Percentiles rank a stretch among this genome's conserved stretches.
Evolutionary conservation across 2,329 filamentous ascomycete species (phyloP).

Genomic region (Fusarium equiseti): DNA sequence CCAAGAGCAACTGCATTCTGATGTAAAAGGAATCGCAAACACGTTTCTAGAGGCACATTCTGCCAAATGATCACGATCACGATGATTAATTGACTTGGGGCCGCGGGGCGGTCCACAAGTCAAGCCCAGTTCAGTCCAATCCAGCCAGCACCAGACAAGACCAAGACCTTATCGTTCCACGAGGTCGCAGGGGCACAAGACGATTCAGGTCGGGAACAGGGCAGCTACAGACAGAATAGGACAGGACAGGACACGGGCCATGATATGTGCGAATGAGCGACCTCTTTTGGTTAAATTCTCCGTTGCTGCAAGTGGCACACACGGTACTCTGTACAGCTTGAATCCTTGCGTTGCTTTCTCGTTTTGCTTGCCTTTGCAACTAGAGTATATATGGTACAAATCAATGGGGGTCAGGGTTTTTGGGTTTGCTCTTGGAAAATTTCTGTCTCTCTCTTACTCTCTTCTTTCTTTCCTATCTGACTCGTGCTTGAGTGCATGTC

Average conservation of each 20-base stretch:
- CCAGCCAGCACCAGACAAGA: conserved; percentile 10
- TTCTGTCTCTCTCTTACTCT: background rate
- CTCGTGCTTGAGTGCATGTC: conserved; percentile 20
- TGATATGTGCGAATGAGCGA: conserved; percentile 16
- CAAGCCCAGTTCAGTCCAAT: conserved; percentile 18
- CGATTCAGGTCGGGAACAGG: conserved; percentile 27
- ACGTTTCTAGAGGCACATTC: background rate
- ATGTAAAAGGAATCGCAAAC: conserved; percentile 71
- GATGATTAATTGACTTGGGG: conserved; percentile 13
- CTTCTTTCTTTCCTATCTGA: conserved; percentile 12
- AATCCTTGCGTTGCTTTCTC: conserved; percentile 15
- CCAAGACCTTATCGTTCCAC: conserved; percentile 24
- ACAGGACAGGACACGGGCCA: conserved; percentile 28
- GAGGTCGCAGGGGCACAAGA: conserved; percentile 29
- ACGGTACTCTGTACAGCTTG: conserved; percentile 8
- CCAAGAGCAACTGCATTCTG: conserved; percentile 82
- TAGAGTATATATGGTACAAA: conserved; percentile 41
- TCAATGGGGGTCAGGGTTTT: conserved; percentile 28
- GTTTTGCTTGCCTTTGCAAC: conserved; percentile 30
- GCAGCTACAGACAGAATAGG: background rate
- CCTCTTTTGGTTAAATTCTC: conserved; percentile 37
- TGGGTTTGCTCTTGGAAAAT: conserved; percentile 17
- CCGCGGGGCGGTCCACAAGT: conserved; percentile 37
- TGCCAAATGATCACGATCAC: conserved; percentile 24
- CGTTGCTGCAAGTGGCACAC: conserved; percentile 24